Evolutionary conservation across 164 flowering plant genomes (phyloP).

Genomic region (Vitis rotundifolia): DNA sequence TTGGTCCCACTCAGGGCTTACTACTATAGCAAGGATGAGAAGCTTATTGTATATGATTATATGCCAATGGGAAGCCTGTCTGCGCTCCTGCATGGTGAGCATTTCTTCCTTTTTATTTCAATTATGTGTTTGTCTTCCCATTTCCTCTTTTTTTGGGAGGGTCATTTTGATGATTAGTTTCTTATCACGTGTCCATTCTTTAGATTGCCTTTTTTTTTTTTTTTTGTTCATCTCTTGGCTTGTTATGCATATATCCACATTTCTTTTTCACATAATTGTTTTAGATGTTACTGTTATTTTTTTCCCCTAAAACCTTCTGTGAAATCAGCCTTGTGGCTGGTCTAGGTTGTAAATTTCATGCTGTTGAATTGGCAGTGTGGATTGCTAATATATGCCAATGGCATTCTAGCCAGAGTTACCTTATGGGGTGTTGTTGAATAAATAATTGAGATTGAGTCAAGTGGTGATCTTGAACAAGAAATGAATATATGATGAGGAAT

Average conservation of each 20-base stretch:
- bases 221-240: neutral
- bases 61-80: conserved; percentile 95
- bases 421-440: neutral
- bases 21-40: conserved; percentile 71
- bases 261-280: neutral
- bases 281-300: too few species aligned
- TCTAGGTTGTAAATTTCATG: neutral
- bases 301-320: too few species aligned
- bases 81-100: conserved; percentile 92
- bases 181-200: neutral
- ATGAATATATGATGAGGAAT: neutral
- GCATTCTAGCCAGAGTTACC: neutral
- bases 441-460: neutral
- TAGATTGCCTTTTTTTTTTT: neutral
- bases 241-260: neutral
- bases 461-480: neutral
- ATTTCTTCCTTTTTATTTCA: neutral
- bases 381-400: neutral
- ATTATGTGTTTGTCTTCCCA: neutral
- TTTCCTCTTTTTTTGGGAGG: neutral
- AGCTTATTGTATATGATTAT: conserved; percentile 90
- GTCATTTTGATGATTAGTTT: conserved; percentile 4
- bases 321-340: too few species aligned
- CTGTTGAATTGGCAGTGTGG: neutral
- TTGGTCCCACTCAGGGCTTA: conserved; percentile 85